Percentiles rank a stretch among this genome's conserved stretches.
phyloP scores from a whole-genome alignment of 2,329 filamentous ascomycete species.

The Trichophyton rubrum region DNA sequence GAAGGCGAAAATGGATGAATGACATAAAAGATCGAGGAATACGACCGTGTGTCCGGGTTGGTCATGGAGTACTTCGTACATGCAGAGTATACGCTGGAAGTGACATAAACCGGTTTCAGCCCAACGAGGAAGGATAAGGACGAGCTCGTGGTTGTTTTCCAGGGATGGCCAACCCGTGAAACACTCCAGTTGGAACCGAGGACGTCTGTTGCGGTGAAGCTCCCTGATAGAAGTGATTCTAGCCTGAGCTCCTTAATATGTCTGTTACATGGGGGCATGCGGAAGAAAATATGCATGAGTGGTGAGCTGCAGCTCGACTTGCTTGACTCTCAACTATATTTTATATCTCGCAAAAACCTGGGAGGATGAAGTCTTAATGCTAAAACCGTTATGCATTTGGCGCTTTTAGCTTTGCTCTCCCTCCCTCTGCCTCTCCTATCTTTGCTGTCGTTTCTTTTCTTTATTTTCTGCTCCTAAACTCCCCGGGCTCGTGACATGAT shows the following conservation, averaged over 20 bases:
- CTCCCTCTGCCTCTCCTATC: not conserved
- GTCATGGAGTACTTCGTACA: not conserved
- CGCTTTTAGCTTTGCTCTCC: not conserved
- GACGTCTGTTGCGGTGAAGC: not conserved
- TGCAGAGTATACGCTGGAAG: not conserved
- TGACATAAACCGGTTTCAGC: not conserved
- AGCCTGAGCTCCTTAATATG: constrained; percentile 1
- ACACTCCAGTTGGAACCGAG: not conserved
- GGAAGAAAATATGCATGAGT: not conserved
- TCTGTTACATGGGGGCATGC: not conserved
- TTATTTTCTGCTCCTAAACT: not conserved
- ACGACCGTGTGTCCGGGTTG: not conserved
- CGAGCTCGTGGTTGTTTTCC: not conserved
- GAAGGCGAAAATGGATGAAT: not conserved
- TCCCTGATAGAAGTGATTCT: not conserved
- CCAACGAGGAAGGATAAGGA: not conserved
- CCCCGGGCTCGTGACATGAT: not conserved
- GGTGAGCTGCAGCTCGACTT: not conserved
- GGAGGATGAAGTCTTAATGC: not conserved
- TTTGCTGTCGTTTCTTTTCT: not conserved
- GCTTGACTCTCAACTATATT: not conserved
- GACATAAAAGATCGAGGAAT: not conserved
- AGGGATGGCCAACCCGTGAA: not conserved
- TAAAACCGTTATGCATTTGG: not conserved
- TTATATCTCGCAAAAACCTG: not conserved